These are phyloP conservation scores for Melanogaster broomeanus DNA, from an alignment of 768 basidiomycete species.

Conservation along the genomic window DNA sequence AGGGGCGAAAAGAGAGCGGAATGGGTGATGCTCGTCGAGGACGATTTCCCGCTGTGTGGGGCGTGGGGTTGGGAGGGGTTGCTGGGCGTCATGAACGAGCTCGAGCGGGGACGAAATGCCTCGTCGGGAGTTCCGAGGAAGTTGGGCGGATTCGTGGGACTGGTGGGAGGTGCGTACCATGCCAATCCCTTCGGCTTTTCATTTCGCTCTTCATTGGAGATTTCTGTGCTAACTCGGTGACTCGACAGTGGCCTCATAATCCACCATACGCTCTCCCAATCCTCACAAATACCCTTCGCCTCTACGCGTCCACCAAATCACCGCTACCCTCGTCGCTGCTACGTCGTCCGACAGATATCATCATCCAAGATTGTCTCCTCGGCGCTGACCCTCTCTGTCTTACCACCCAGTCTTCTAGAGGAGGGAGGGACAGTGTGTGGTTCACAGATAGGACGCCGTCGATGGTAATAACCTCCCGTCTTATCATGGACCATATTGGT, in stretches of 20 bases:
- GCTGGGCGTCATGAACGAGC: constrained; percentile 31
- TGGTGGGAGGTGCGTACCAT: constrained; percentile 37
- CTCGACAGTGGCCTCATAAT: constrained; percentile 41
- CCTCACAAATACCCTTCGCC: constrained; percentile 31
- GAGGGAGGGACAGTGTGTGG: constrained; percentile 5
- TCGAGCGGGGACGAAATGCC: constrained; percentile 23
- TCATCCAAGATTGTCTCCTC: constrained; percentile 45
- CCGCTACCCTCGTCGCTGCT: constrained; percentile 28
- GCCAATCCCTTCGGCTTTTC: background rate
- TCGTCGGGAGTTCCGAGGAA: constrained; percentile 17
- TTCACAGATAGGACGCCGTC: constrained; percentile 17
- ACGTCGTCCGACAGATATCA: constrained; percentile 38
- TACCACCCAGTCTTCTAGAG: constrained; percentile 8
- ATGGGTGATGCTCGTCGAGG: constrained; percentile 46
- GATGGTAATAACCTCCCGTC: constrained; percentile 42
- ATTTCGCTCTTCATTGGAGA: too few relatives aligned
- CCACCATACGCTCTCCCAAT: constrained; percentile 37
- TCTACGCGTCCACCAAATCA: constrained; percentile 31
- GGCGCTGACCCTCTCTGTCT: constrained; percentile 41
- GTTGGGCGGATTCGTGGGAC: constrained; percentile 42
- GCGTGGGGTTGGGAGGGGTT: constrained; percentile 38
- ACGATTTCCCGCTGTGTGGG: constrained; percentile 45
- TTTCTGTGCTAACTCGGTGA: background rate
- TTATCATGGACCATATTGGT: constrained; percentile 46
- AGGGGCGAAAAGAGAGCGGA: constrained; percentile 27